These are phyloP conservation scores for Hypoxylon sp. DNA, from an alignment of 2,329 filamentous ascomycete species.

Conservation along the genomic window DNA sequence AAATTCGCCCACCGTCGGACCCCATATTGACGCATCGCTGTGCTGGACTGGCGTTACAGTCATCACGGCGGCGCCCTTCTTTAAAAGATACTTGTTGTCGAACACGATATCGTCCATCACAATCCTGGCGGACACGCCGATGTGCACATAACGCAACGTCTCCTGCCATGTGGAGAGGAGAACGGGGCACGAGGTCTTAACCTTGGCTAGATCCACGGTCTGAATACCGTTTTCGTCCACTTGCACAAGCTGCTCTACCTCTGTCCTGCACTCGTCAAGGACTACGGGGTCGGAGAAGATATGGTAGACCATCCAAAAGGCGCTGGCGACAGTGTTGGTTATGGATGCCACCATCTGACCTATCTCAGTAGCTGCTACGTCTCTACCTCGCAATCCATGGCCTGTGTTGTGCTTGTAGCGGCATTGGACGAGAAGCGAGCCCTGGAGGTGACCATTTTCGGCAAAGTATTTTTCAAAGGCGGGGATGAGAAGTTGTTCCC, in stretches of 20 bases:
- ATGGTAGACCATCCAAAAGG: constrained; percentile 42
- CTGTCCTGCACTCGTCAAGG: constrained; percentile 43
- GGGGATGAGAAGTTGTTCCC: constrained; percentile 5
- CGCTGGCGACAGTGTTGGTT: constrained; percentile 19
- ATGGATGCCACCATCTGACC: constrained; percentile 25
- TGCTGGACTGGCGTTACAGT: constrained; percentile 28
- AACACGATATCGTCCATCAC: constrained; percentile 35
- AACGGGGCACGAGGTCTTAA: constrained; percentile 38
- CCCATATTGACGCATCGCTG: constrained; percentile 34
- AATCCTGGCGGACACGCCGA: constrained; percentile 28
- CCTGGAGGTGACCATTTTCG: constrained; percentile 11
- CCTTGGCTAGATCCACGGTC: constrained; percentile 22
- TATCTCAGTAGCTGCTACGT: constrained; percentile 17
- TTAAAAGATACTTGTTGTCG: constrained; percentile 40
- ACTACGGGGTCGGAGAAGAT: constrained; percentile 44
- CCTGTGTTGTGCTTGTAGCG: constrained; percentile 24
- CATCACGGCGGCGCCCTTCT: constrained; percentile 43
- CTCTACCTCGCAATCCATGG: constrained; percentile 3
- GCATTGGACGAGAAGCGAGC: constrained; percentile 32
- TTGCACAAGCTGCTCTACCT: constrained; percentile 24
- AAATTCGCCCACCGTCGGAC: constrained; percentile 24
- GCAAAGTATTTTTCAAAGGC: constrained; percentile 29
- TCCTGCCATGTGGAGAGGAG: constrained; percentile 43
- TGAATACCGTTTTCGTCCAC: neutral
- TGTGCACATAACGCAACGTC: constrained; percentile 33